phyloP scores from a whole-genome alignment of 129 eudicot species.

The Glebionis coronaria region DNA sequence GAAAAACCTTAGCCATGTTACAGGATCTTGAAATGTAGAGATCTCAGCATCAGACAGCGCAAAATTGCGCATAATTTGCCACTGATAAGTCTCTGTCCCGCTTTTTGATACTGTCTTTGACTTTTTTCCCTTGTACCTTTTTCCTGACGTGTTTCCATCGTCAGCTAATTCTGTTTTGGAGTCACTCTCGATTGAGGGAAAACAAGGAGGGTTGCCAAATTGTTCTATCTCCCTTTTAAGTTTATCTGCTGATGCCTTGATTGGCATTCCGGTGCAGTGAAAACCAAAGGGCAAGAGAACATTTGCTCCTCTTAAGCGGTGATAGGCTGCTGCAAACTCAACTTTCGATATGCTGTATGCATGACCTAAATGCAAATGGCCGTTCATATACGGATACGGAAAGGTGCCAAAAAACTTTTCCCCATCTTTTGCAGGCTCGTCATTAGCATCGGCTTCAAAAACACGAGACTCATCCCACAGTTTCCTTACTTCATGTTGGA shows the following conservation, averaged over 20 bases:
- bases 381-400: conserved; percentile 89
- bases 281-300: conserved; percentile 82
- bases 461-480: conserved; percentile 71
- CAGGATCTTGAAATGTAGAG: conserved; percentile 65
- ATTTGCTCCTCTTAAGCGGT: conserved; percentile 75
- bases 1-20: conserved; percentile 61
- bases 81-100: conserved; percentile 64
- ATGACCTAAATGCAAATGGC: conserved; percentile 77
- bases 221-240: conserved; percentile 56
- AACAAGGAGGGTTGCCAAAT: conserved; percentile 74
- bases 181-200: conserved; percentile 50
- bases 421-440: conserved; percentile 49
- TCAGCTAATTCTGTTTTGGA: conserved; percentile 27
- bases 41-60: conserved; percentile 77
- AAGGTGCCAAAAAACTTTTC: conserved; percentile 83
- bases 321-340: conserved; percentile 82
- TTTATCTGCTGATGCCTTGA: conserved; percentile 92
- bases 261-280: conserved; percentile 92
- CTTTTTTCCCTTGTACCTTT: conserved; percentile 69
- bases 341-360: conserved; percentile 77
- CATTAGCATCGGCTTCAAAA: conserved; percentile 56
- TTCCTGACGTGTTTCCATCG: conserved; percentile 41
- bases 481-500: conserved; percentile 44
- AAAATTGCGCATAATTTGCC: conserved; percentile 87
- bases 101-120: conserved; percentile 68